These are phyloP conservation scores for Cladosporium halotolerans DNA, from an alignment of 2,329 filamentous ascomycete genomes.

Conservation along the genomic window DNA sequence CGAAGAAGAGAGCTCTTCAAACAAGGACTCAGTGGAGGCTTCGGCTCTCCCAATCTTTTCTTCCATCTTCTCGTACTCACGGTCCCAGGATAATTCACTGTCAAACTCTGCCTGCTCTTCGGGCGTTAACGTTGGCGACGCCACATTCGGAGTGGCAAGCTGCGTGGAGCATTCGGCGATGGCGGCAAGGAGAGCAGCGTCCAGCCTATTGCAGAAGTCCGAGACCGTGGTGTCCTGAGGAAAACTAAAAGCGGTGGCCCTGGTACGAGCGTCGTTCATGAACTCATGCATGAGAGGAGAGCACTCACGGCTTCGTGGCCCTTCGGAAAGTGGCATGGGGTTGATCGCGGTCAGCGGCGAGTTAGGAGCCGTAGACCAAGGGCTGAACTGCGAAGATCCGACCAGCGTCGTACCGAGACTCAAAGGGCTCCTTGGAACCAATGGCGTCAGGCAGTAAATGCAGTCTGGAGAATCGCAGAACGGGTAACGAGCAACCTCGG, in stretches of 20 bases:
- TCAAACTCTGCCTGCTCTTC: conserved; percentile 12
- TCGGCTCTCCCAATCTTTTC: neutral
- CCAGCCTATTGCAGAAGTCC: conserved; percentile 13
- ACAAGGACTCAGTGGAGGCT: conserved; percentile 6
- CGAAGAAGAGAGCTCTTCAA: conserved; percentile 4
- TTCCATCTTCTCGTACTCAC: conserved; percentile 1
- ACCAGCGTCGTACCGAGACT: no score
- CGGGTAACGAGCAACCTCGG: no score
- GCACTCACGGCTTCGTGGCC: neutral
- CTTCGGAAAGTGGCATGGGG: neutral
- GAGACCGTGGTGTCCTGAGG: neutral
- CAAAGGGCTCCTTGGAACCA: no score
- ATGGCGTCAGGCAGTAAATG: no score
- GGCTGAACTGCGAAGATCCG: no score
- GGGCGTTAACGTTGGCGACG: conserved; percentile 9
- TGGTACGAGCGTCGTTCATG: neutral
- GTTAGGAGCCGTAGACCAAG: neutral
- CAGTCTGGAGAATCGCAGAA: no score
- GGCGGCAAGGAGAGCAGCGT: conserved; percentile 13
- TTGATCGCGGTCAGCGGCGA: neutral
- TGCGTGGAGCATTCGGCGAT: conserved; percentile 13
- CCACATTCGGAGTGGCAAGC: conserved; percentile 7
- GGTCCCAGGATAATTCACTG: conserved; percentile 10
- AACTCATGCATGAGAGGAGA: neutral
- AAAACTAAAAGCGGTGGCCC: neutral